A percentile compares a stretch with the other conserved stretches of the same genome.
phyloP scores from a whole-genome alignment of 2,329 filamentous ascomycete species.

The Venturia oleaginea region DNA sequence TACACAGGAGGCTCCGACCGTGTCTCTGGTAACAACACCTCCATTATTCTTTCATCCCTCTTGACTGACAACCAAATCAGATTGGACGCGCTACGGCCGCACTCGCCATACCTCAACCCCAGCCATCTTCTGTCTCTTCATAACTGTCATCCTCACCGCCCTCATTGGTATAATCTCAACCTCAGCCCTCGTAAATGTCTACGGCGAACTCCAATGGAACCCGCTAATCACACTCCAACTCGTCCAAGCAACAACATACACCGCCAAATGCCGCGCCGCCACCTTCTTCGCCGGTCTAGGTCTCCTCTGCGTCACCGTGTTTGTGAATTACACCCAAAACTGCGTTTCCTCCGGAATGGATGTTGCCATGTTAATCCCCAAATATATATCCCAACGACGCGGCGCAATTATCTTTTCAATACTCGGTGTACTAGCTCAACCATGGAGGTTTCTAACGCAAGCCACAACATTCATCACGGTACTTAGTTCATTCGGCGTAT shows the following conservation, averaged over 20 bases:
- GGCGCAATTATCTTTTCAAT: constrained; percentile 21
- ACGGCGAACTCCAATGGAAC: constrained; percentile 21
- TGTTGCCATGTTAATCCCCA: constrained; percentile 20
- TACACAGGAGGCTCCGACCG: constrained; percentile 18
- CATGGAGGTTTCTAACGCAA: constrained; percentile 21
- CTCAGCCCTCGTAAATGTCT: constrained; percentile 18
- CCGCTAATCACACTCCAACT: constrained; percentile 20
- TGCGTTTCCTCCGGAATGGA: constrained; percentile 23
- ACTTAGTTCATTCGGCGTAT: constrained; percentile 22
- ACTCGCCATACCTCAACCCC: constrained; percentile 15
- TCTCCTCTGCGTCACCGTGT: constrained; percentile 20
- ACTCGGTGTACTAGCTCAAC: constrained; percentile 19
- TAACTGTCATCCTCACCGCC: constrained; percentile 17
- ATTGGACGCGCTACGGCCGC: constrained; percentile 17
- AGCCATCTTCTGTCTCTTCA: constrained; percentile 14
- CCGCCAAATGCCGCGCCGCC: constrained; percentile 19
- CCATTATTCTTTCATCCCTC: neutral
- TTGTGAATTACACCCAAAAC: constrained; percentile 22
- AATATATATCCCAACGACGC: constrained; percentile 17
- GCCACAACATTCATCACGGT: constrained; percentile 21
- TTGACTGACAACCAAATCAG: neutral
- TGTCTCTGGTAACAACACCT: neutral
- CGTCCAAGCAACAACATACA: constrained; percentile 19
- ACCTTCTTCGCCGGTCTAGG: constrained; percentile 25
- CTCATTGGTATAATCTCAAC: constrained; percentile 19